phyloP scores from a whole-genome alignment of 2,329 filamentous ascomycete species.

The Botrytis elliptica region DNA sequence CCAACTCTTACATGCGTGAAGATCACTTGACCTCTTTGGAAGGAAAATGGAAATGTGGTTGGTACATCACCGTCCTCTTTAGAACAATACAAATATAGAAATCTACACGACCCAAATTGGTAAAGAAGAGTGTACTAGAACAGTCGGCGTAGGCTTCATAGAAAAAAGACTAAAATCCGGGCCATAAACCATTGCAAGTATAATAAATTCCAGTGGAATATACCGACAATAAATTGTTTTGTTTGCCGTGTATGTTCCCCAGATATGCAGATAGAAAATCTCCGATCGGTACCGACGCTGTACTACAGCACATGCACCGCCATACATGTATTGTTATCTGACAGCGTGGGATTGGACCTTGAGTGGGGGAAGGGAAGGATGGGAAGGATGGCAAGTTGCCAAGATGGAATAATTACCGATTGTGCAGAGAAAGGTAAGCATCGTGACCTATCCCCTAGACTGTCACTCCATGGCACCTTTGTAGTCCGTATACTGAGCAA shows the following conservation, averaged over 20 bases:
- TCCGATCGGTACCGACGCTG: neutral
- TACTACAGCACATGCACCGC: neutral
- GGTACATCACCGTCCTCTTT: neutral
- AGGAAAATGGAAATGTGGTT: neutral
- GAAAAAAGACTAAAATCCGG: neutral
- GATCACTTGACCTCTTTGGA: neutral
- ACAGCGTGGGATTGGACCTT: neutral
- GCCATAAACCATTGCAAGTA: no score
- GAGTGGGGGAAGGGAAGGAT: neutral
- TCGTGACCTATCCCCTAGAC: neutral
- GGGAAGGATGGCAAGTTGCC: neutral
- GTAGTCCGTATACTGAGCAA: no score
- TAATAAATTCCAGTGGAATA: neutral
- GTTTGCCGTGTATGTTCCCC: neutral
- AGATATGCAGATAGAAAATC: neutral
- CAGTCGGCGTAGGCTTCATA: neutral
- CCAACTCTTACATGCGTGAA: neutral
- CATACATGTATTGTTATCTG: neutral
- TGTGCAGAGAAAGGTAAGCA: neutral
- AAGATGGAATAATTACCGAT: neutral
- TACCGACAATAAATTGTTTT: neutral
- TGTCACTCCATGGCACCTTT: no score
- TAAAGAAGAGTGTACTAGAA: neutral
- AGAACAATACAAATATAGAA: neutral
- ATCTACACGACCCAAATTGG: neutral